Evolutionary conservation across 2,329 filamentous ascomycete species (phyloP).

Genomic region (Diaporthe batatas): DNA sequence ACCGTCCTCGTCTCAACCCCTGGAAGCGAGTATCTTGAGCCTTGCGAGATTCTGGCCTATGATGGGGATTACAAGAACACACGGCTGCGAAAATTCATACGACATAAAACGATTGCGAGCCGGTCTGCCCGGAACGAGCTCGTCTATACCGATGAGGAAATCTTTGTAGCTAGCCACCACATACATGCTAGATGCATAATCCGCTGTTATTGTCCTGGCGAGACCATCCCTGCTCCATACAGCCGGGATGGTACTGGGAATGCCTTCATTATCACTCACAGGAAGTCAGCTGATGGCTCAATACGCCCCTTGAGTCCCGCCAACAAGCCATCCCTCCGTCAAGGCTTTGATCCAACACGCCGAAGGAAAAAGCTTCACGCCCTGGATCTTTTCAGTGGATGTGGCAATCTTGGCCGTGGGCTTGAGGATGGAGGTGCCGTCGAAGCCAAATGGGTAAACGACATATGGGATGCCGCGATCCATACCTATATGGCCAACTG

Average conservation of each 20-base stretch:
- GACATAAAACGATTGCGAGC: slow-evolving; percentile 59
- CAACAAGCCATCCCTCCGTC: slow-evolving; percentile 47
- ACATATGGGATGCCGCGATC: slow-evolving; percentile 73
- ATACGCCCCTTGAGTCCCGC: slow-evolving; percentile 15
- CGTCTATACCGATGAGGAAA: slow-evolving; percentile 64
- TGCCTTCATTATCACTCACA: slow-evolving; percentile 72
- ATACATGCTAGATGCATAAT: slow-evolving; percentile 72
- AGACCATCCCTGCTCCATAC: slow-evolving; percentile 73
- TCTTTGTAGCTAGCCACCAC: slow-evolving; percentile 52
- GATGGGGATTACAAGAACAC: slow-evolving; percentile 50
- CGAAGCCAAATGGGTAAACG: slow-evolving; percentile 76
- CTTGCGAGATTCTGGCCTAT: slow-evolving; percentile 67
- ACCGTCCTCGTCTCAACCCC: slow-evolving; percentile 66
- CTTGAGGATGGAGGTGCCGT: slow-evolving; percentile 79
- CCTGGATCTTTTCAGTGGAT: slow-evolving; percentile 82
- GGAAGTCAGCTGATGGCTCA: slow-evolving; percentile 47
- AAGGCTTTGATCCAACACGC: slow-evolving; percentile 67
- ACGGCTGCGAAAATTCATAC: slow-evolving; percentile 65
- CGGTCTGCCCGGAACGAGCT: slow-evolving; percentile 68
- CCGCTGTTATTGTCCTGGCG: slow-evolving; percentile 61
- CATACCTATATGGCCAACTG: slow-evolving; percentile 81
- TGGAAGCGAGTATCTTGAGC: slow-evolving; percentile 62
- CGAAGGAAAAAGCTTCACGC: slow-evolving; percentile 62
- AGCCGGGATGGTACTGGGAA: slow-evolving; percentile 74
- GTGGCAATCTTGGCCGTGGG: slow-evolving; percentile 82